Evolutionary conservation across 2,329 filamentous ascomycete species (phyloP), one percentile per base, ranked within the genome.

Genomic region (Phaeosphaeria sp.): DNA sequence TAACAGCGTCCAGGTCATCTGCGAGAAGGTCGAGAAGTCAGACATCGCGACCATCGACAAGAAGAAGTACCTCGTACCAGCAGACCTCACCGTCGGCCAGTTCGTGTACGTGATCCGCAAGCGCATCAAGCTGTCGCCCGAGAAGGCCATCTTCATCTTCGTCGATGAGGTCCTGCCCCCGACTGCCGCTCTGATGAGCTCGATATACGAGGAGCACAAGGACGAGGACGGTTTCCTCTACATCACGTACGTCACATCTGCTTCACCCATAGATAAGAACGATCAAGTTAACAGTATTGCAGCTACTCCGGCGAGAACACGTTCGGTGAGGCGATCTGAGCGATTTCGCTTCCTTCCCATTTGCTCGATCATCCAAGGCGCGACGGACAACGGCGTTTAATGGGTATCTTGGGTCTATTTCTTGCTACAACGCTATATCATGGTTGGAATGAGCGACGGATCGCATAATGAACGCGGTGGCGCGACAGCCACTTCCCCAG

Each of bases 121-220:
- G 88, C 91, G 95, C 77, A 99, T 99, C 84, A 99, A 99, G 92
- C 87, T 99, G 69, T 97, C 93, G 54, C 95, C 95, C 30, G 95
- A 99, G 85, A 99, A 99, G 87, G 95, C 95, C 78, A 99, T 99
- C 84, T 99, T 99, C 87, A 98, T 99, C 86, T 99, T 98, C 82
- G 95, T 99, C 76, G 94, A 98, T 79, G 95, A 98, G 83, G 94
- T 97, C 51, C 87, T 99, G 55, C 95, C 95, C 51, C 95, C 95
- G 2, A 98, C 95, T 8, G 95, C 95, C 59, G 95, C 95, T 58
- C 88, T 99, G 53, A 99, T 99, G 95, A 97, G 93, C 84, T 96
- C 91, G 80, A 98, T 99, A 82, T 99, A 99, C 80, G 95, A 99
- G 81, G 94, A 98, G 81, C 95, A 99, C 88, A 98, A 99, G 85